phyloP scores from a whole-genome alignment of 306 rosid genomes.

The Echinosophora koreensis region DNA sequence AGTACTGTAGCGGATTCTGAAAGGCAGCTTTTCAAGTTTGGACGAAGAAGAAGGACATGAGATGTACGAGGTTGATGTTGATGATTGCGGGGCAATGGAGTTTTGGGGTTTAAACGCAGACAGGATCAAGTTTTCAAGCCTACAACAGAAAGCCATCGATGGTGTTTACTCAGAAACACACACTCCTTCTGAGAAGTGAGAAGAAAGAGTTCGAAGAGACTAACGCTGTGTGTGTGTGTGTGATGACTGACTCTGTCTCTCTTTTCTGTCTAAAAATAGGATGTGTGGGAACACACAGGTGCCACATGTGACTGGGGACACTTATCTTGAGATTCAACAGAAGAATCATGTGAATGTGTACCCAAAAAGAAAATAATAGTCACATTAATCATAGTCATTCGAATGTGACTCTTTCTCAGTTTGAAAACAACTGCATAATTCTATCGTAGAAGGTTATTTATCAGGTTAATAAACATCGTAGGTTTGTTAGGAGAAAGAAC shows the following conservation, averaged over 20 bases:
- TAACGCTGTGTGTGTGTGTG: neutral
- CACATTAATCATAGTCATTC: no score
- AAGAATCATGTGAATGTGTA: constrained; percentile 6
- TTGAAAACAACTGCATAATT: no score
- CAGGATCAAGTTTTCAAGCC: constrained; percentile 48
- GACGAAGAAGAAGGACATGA: constrained; percentile 41
- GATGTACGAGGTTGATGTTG: constrained; percentile 46
- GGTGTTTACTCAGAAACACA: neutral
- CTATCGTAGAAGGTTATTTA: no score
- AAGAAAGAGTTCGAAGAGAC: neutral
- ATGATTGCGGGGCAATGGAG: constrained; percentile 39
- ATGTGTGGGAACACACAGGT: constrained; percentile 27
- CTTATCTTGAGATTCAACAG: constrained; percentile 48
- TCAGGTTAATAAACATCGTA: no score
- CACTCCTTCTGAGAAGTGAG: neutral
- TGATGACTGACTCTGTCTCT: neutral
- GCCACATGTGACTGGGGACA: constrained; percentile 57
- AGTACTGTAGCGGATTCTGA: constrained; percentile 46
- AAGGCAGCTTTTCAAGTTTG: constrained; percentile 51
- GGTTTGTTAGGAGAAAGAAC: no score
- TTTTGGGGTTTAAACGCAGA: constrained; percentile 51
- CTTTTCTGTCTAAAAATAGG: neutral
- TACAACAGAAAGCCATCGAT: constrained; percentile 63
- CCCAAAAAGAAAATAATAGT: no score
- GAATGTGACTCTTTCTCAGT: no score